Conservation (phyloP, 768 basidiomycete genomes). For the Tulasnella sp. region DNA sequence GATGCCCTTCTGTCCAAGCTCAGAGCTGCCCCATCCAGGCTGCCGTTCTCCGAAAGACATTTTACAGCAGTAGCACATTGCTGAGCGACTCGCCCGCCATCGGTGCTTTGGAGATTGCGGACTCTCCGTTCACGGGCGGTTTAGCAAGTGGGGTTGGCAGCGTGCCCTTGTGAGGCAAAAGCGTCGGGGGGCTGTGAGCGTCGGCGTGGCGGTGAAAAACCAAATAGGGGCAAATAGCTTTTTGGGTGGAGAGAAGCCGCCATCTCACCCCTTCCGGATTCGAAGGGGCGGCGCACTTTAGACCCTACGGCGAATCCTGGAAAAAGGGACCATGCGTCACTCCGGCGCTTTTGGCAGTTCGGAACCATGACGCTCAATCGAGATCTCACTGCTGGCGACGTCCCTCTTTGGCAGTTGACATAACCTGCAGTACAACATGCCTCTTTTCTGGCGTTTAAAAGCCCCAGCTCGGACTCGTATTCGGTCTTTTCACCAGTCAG, state of each 20-base stretch:
- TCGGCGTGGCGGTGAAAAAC: slow-evolving; percentile 15
- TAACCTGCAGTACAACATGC: slow-evolving; percentile 13
- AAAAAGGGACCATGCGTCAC: slow-evolving; percentile 11
- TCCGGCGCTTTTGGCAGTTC: slow-evolving; percentile 19
- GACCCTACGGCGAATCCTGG: slow-evolving; percentile 16
- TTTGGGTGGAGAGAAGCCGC: slow-evolving; percentile 11
- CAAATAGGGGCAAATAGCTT: slow-evolving; percentile 9
- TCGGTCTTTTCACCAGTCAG: slow-evolving; percentile 11
- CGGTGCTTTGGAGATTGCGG: slow-evolving; percentile 13
- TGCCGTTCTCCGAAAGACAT: slow-evolving; percentile 8
- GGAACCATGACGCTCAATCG: slow-evolving; percentile 15
- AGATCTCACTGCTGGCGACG: slow-evolving; percentile 17
- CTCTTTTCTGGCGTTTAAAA: slow-evolving; percentile 14
- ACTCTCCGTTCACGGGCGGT: background rate
- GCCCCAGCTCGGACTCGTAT: slow-evolving; percentile 10
- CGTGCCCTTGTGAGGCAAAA: slow-evolving; percentile 12
- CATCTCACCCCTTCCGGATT: slow-evolving; percentile 15
- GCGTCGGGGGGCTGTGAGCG: slow-evolving; percentile 18
- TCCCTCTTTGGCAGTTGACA: background rate
- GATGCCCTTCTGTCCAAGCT: background rate
- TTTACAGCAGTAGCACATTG: background rate
- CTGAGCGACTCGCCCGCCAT: background rate
- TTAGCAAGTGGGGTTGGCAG: background rate
- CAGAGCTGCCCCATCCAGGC: background rate
- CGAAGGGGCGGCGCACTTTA: slow-evolving; percentile 6